Evolutionary conservation across 495 filamentous ascomycete genomes (phyloP).

Genomic region (Peziza echinospora): DNA sequence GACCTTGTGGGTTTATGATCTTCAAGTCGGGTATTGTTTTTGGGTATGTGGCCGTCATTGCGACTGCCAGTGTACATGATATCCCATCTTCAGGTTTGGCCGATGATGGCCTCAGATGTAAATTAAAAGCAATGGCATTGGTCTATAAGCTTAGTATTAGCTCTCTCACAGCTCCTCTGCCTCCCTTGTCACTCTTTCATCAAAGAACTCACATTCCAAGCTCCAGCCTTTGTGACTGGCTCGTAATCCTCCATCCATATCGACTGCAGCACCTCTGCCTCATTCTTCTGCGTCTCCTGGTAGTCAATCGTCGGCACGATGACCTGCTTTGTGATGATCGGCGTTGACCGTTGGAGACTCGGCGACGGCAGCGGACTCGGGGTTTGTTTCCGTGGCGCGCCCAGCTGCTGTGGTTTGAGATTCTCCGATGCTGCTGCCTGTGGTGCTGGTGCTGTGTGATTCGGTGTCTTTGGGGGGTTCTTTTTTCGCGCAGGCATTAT

Average conservation of each 20-base stretch:
- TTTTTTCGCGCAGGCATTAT: too few relatives aligned
- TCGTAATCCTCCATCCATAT: conserved; percentile 90
- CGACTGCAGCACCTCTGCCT: conserved; percentile 65
- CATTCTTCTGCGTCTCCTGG: conserved; percentile 62
- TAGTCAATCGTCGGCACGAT: conserved; percentile 46
- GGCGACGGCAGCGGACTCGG: too few relatives aligned
- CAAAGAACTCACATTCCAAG: conserved; percentile 74
- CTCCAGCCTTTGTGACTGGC: conserved; percentile 38
- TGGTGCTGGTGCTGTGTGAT: too few relatives aligned
- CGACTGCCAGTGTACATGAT: conserved; percentile 28
- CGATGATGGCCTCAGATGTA: conserved; percentile 37
- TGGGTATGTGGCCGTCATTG: conserved; percentile 78
- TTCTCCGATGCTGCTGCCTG: too few relatives aligned
- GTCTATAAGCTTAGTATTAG: background rate
- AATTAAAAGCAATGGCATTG: conserved; percentile 38
- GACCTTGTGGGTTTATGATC: conserved; percentile 36
- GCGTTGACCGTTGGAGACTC: conserved; percentile 14
- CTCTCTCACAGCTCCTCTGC: too few relatives aligned
- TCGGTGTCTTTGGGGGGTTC: too few relatives aligned
- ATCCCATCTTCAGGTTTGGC: conserved; percentile 36
- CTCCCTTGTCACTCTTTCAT: too few relatives aligned
- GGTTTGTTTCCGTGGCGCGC: too few relatives aligned
- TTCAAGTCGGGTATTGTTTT: conserved; percentile 58
- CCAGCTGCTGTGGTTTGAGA: too few relatives aligned
- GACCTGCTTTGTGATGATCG: conserved; percentile 17